Evolutionary conservation across 2,329 filamentous ascomycete species (phyloP).

Genomic region (Cladorrhinum sp.): DNA sequence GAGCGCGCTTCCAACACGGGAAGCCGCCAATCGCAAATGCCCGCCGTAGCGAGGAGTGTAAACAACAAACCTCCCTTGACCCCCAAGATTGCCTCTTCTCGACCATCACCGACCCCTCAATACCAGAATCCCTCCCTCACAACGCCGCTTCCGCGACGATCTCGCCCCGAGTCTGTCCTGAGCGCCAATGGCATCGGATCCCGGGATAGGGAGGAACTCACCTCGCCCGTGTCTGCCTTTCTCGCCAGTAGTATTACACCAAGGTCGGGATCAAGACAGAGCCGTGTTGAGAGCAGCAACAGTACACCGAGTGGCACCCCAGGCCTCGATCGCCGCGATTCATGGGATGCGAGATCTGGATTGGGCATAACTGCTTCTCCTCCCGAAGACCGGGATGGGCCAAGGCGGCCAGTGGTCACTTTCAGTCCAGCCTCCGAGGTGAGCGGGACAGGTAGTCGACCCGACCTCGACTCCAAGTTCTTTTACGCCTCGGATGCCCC

Average conservation of each 20-base stretch:
- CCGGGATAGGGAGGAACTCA: conserved; percentile 45
- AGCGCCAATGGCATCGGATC: conserved; percentile 19
- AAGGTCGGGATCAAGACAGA: conserved; percentile 70
- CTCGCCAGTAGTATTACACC: conserved; percentile 72
- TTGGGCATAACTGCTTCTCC: conserved; percentile 32
- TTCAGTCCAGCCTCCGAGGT: conserved; percentile 41
- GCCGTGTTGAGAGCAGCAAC: conserved; percentile 64
- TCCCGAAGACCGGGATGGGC: conserved; percentile 32
- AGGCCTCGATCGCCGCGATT: conserved; percentile 43
- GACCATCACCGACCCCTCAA: conserved; percentile 24
- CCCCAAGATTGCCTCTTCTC: conserved; percentile 50
- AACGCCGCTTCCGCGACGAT: conserved; percentile 42
- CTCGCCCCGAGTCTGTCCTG: conserved; percentile 11
- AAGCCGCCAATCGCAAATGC: conserved; percentile 61
- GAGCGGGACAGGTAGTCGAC: conserved; percentile 23
- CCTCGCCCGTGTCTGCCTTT: conserved; percentile 52
- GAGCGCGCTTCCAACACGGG: conserved; percentile 38
- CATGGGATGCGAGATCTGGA: conserved; percentile 41
- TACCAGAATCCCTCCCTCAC: conserved; percentile 35
- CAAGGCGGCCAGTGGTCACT: conserved; percentile 32
- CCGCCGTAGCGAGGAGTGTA: conserved; percentile 59
- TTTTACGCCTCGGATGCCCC: conserved; percentile 82
- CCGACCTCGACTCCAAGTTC: conserved; percentile 64
- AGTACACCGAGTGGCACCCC: conserved; percentile 65
- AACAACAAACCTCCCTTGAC: conserved; percentile 49